Evolutionary conservation across 2,329 filamentous ascomycete genomes (phyloP).

Genomic region (Xylariaceae sp.): DNA sequence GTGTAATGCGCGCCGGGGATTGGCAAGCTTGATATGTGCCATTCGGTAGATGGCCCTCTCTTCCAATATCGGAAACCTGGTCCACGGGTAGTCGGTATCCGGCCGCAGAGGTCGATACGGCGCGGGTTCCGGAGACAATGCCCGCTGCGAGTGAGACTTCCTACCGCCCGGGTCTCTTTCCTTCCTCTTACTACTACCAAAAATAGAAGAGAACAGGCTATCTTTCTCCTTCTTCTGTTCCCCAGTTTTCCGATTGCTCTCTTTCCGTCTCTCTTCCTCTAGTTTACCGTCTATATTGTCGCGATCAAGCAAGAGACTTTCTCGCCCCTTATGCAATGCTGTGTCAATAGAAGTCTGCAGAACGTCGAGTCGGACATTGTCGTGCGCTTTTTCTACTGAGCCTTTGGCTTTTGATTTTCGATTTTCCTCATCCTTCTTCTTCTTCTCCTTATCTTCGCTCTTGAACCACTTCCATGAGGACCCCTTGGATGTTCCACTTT

Average conservation of each 20-base stretch:
- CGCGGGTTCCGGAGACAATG: constrained; percentile 75
- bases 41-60: constrained; percentile 97
- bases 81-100: constrained; percentile 95
- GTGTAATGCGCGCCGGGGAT: constrained; percentile 83
- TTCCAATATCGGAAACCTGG: constrained; percentile 88
- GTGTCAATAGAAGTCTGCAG: constrained; percentile 83
- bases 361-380: constrained; percentile 79
- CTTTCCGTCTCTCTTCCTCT: constrained; percentile 78
- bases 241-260: constrained; percentile 66
- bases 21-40: constrained; percentile 98
- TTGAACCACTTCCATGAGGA: constrained; percentile 88
- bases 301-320: constrained; percentile 80
- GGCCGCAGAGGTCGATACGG: constrained; percentile 68
- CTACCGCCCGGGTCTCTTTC: constrained; percentile 71
- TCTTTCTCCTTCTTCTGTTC: constrained; percentile 89
- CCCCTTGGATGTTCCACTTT: constrained; percentile 53
- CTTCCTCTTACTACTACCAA: constrained; percentile 86
- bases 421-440: constrained; percentile 56
- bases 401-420: constrained; percentile 65
- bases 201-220: constrained; percentile 88
- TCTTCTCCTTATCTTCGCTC: constrained; percentile 71
- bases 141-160: constrained; percentile 66
- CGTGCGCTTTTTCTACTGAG: constrained; percentile 58
- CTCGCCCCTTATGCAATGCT: constrained; percentile 61
- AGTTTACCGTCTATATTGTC: constrained; percentile 67